These are phyloP conservation scores for Calonectria montana DNA, from an alignment of 2,329 filamentous ascomycete genomes.

Conservation along the genomic window DNA sequence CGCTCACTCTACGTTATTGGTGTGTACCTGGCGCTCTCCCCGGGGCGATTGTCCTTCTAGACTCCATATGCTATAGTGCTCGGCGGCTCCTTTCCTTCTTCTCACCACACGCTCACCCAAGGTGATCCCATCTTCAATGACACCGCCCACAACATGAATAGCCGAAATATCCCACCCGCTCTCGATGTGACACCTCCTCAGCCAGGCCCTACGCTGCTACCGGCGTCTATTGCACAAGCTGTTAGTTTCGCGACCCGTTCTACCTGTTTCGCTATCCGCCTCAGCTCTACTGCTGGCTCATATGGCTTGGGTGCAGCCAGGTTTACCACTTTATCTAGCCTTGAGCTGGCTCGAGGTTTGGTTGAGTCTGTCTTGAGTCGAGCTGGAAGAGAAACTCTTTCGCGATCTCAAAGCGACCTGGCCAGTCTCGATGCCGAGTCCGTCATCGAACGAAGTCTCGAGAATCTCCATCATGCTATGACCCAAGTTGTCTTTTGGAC, in stretches of 20 bases:
- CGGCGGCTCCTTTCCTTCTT: background rate
- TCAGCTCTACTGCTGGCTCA: constrained; percentile 63
- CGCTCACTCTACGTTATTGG: constrained; percentile 33
- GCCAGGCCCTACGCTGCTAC: constrained; percentile 63
- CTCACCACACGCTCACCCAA: constrained; percentile 11
- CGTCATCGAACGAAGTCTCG: constrained; percentile 66
- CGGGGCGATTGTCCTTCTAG: background rate
- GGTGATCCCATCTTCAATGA: constrained; percentile 18
- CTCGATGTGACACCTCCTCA: constrained; percentile 34
- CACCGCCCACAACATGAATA: constrained; percentile 34
- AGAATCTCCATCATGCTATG: constrained; percentile 67
- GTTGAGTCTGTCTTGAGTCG: constrained; percentile 65
- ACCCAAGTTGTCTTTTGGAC: constrained; percentile 71
- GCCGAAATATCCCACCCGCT: constrained; percentile 22
- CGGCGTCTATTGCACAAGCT: constrained; percentile 65
- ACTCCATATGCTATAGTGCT: background rate
- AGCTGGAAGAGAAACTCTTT: constrained; percentile 62
- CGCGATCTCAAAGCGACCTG: constrained; percentile 58
- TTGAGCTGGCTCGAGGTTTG: constrained; percentile 66
- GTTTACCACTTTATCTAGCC: constrained; percentile 66
- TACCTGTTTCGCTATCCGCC: constrained; percentile 66
- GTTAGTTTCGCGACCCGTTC: constrained; percentile 72
- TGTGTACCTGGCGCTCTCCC: constrained; percentile 13
- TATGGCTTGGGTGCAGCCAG: constrained; percentile 65
- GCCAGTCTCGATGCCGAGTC: constrained; percentile 65